phyloP scores from a whole-genome alignment of 495 filamentous ascomycete genomes.

The Aspergillus funiculosus region DNA sequence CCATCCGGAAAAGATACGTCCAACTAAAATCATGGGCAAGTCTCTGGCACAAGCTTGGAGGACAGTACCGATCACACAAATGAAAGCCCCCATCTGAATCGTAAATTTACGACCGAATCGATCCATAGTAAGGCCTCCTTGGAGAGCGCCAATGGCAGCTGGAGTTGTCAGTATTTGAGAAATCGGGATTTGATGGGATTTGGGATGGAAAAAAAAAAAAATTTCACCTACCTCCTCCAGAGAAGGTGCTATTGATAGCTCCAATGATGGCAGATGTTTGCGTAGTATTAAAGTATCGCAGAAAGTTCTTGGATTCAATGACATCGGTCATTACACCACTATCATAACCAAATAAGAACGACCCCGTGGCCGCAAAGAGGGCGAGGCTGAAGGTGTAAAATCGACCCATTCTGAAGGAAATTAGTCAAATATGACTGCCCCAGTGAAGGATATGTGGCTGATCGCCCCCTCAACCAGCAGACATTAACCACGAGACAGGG shows the following conservation, averaged over 20 bases:
- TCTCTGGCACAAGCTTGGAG: conserved; percentile 50
- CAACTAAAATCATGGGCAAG: conserved; percentile 54
- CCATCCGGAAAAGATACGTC: conserved; percentile 57
- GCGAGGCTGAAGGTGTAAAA: conserved; percentile 40
- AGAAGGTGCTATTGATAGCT: conserved; percentile 52
- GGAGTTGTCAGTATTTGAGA: not conserved
- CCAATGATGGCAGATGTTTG: conserved; percentile 47
- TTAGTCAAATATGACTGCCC: not conserved
- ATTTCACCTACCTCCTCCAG: conserved; percentile 42
- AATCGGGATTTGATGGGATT: not conserved
- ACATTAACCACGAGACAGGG: not conserved
- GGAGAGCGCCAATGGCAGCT: conserved; percentile 34
- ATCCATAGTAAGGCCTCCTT: conserved; percentile 36
- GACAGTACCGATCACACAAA: conserved; percentile 50
- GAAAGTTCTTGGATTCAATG: conserved; percentile 45
- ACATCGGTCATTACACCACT: conserved; percentile 53
- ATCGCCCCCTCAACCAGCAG: not conserved
- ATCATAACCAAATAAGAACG: conserved; percentile 53
- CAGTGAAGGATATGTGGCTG: not conserved
- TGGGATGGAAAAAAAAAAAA: not conserved
- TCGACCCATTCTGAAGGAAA: conserved; percentile 36
- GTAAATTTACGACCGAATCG: conserved; percentile 48
- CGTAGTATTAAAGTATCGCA: conserved; percentile 44
- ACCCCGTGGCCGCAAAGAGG: conserved; percentile 42
- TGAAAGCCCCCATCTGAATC: conserved; percentile 50